These are phyloP conservation scores for Penicillium fimorum DNA, from an alignment of 495 filamentous ascomycete genomes.

Conservation along the genomic window DNA sequence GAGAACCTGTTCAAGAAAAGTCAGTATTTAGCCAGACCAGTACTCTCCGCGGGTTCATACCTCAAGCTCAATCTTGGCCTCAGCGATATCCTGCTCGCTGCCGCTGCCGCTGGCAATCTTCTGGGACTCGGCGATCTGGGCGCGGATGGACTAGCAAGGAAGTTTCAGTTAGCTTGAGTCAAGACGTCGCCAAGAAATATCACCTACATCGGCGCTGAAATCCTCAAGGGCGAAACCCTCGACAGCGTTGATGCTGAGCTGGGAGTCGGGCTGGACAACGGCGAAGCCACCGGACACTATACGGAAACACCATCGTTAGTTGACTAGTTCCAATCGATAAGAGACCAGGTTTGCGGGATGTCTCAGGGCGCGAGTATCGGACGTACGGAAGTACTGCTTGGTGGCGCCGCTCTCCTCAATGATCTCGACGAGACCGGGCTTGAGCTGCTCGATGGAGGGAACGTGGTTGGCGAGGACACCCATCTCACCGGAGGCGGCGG, in stretches of 20 bases:
- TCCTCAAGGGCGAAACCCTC: slow-evolving; percentile 94
- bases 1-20: slow-evolving; percentile 51
- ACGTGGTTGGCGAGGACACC: slow-evolving; percentile 99
- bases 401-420: slow-evolving; percentile 87
- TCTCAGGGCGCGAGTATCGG: slow-evolving; percentile 21
- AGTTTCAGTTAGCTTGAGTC: slow-evolving; percentile 14
- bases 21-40: slow-evolving; percentile 15
- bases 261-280: slow-evolving; percentile 90
- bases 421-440: slow-evolving; percentile 91
- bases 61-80: slow-evolving; percentile 98
- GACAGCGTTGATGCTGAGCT: slow-evolving; percentile 95
- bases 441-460: slow-evolving; percentile 97
- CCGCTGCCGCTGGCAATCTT: slow-evolving; percentile 89
- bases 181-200: slow-evolving; percentile 3
- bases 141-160: slow-evolving; percentile 34
- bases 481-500: slow-evolving; percentile 98
- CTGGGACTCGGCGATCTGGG: slow-evolving; percentile 83
- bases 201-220: slow-evolving; percentile 78
- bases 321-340: slow-evolving; percentile 2
- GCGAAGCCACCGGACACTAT: slow-evolving; percentile 96
- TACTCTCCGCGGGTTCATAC: slow-evolving; percentile 46
- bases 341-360: slow-evolving; percentile 3
- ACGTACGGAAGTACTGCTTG: slow-evolving; percentile 99
- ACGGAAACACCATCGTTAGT: slow-evolving; percentile 24
- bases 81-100: slow-evolving; percentile 95